A percentile compares a stretch with the other conserved stretches of the same genome.
phyloP scores from a whole-genome alignment of 2,329 filamentous ascomycete species.

The Chaetomium olivaceum region DNA sequence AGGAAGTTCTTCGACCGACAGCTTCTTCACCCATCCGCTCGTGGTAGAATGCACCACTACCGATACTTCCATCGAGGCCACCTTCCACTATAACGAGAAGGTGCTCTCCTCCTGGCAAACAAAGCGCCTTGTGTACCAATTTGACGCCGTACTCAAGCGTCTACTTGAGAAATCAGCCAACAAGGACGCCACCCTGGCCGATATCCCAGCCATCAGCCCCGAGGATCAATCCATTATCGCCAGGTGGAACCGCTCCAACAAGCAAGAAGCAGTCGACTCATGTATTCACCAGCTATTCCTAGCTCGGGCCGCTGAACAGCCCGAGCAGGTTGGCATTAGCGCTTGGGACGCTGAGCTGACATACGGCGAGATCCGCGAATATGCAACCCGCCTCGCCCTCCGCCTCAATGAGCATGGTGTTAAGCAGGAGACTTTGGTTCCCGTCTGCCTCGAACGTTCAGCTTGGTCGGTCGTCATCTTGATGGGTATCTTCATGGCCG shows the following conservation, averaged over 20 bases:
- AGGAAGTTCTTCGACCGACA: slow-evolving; percentile 25
- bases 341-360: slow-evolving; percentile 34
- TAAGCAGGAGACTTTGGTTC: slow-evolving; percentile 29
- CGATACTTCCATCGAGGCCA: slow-evolving; percentile 24
- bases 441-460: slow-evolving; percentile 34
- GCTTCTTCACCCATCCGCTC: slow-evolving; percentile 33
- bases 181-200: slow-evolving; percentile 21
- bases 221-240: slow-evolving; percentile 27
- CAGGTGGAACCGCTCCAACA: slow-evolving; percentile 26
- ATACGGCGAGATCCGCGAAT: slow-evolving; percentile 28
- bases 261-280: slow-evolving; percentile 18
- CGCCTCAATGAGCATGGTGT: slow-evolving; percentile 29
- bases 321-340: slow-evolving; percentile 23
- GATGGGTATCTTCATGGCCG: slow-evolving; percentile 35
- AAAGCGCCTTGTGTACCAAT: slow-evolving; percentile 27
- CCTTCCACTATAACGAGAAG: slow-evolving; percentile 28
- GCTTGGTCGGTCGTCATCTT: slow-evolving; percentile 31
- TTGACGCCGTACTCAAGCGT: slow-evolving; percentile 26
- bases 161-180: slow-evolving; percentile 16
- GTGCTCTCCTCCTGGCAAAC: slow-evolving; percentile 31
- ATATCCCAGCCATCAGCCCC: slow-evolving; percentile 28
- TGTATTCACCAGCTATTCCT: slow-evolving; percentile 30
- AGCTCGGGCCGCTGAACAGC: slow-evolving; percentile 19
- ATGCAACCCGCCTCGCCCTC: slow-evolving; percentile 28
- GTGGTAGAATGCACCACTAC: slow-evolving; percentile 30